Evolutionary conservation across 2,329 filamentous ascomycete genomes (phyloP), one percentile per base, ranked within the genome.

Genomic region (Aspergillus fumigatus): DNA sequence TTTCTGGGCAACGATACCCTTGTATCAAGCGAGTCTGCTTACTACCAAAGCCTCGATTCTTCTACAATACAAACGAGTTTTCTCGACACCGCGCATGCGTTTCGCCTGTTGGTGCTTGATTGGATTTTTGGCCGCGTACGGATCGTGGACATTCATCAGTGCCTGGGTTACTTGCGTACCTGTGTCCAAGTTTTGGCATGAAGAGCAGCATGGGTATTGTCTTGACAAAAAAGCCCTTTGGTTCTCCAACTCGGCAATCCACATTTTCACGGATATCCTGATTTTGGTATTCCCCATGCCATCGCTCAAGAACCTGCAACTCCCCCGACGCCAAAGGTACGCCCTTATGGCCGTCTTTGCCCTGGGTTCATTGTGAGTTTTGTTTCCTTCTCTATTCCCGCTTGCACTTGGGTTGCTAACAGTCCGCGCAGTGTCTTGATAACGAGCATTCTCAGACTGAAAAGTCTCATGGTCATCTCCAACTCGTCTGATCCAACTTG

Each of bases 221-320:
- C 70, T 78, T 48, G 59, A 73, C 53, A 75, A 73, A 54, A 68
- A 67, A 8, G 66, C 63, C 7, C 70, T 78, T 50, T 79, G 76
- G 77, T 77, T 74, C 47, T 73, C 73, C 10, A 79, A 77, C 53
- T 73, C 75, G 0, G 72, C 63, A 2, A 72, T 78, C 48, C 75
- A 75, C 38, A 77, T 79, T 35, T 50, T 70, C 4, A 78, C 75
- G 11, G 76, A 79, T 62, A 50, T 78, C 27, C 53, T 75, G 27
- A 75, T 78, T 32, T 64, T 79, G 10, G 50, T 71, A 3, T 66
- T 75, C 8, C 76, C 76, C 1, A 76, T 78, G 70, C 75, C 73
- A 0, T 69, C 75, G 2, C 70, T 79, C 11, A 73, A 67, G n/a
- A 65, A 65, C 0, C 65, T 78, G 11, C 71, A 77, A 50, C 64